Percentiles rank a stretch among this genome's conserved stretches.
Conservation (phyloP, 1,284 basidiomycete genomes). For the Malassezia japonica region DNA sequence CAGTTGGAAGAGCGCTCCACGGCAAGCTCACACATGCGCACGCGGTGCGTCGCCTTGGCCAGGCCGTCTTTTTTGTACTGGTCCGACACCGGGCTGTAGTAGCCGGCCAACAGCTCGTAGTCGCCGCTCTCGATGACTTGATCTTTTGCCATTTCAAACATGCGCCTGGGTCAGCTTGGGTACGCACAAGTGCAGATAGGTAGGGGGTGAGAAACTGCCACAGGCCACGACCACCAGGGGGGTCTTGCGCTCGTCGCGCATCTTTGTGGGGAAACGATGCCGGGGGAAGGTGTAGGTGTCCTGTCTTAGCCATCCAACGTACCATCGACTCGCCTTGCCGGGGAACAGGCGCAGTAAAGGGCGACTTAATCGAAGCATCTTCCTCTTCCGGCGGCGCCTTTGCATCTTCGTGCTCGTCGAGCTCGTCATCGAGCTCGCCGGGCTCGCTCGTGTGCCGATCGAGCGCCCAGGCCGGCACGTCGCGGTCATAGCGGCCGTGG, state of each 20-base stretch:
- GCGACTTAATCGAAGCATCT: not conserved
- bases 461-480: conserved; percentile 32
- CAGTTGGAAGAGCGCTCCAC: conserved; percentile 48
- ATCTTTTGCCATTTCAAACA: conserved; percentile 98
- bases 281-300: conserved; percentile 42
- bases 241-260: conserved; percentile 43
- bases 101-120: conserved; percentile 85
- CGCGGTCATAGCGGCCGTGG: conserved; percentile 17
- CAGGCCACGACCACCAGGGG: conserved; percentile 52
- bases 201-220: conserved; percentile 55
- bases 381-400: not conserved
- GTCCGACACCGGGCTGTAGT: conserved; percentile 71
- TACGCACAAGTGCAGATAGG: conserved; percentile 53
- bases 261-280: conserved; percentile 38
- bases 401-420: conserved; percentile 31
- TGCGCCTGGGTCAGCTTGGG: conserved; percentile 61
- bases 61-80: conserved; percentile 47
- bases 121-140: conserved; percentile 83
- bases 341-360: conserved; percentile 19
- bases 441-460: conserved; percentile 5
- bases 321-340: conserved; percentile 30
- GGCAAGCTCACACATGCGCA: conserved; percentile 48
- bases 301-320: too few relatives aligned
- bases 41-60: conserved; percentile 42
- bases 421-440: conserved; percentile 20